Evolutionary conservation across 75 land plant species (phyloP).

Genomic region (Gnetum montanum): DNA sequence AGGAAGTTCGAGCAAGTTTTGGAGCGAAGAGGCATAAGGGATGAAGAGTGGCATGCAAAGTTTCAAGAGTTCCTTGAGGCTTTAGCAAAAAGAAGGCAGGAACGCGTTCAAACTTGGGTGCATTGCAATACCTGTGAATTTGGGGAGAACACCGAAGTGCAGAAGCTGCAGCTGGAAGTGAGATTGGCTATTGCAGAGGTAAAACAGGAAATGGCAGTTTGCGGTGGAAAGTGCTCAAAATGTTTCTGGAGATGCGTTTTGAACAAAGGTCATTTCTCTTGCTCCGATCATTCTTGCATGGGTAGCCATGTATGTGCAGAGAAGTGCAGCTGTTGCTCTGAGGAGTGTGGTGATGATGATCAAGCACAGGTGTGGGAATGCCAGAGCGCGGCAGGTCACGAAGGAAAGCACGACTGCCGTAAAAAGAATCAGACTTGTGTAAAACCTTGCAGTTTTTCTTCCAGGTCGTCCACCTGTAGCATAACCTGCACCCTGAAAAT

Average conservation of each 20-base stretch:
- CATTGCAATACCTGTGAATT: constrained; percentile 13
- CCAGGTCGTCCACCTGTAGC: constrained; percentile 9
- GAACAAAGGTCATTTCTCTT: constrained; percentile 13
- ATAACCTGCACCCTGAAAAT: constrained; percentile 10
- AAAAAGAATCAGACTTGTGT: background rate
- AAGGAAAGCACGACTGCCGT: constrained; percentile 1
- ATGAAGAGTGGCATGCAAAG: constrained; percentile 17
- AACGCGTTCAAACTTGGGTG: constrained; percentile 17
- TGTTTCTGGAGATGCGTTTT: constrained; percentile 23
- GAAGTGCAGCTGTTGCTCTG: constrained; percentile 6
- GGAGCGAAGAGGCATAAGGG: constrained; percentile 6
- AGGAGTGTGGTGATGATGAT: background rate
- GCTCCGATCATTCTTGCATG: constrained; percentile 19
- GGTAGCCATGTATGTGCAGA: constrained; percentile 10
- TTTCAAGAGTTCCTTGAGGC: constrained; percentile 14
- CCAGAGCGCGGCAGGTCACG: constrained; percentile 20
- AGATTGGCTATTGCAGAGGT: constrained; percentile 9
- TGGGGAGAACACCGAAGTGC: constrained; percentile 15
- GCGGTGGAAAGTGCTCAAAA: constrained; percentile 17
- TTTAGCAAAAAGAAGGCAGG: constrained; percentile 15
- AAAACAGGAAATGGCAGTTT: constrained; percentile 12
- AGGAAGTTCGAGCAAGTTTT: constrained; percentile 13
- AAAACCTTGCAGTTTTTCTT: constrained; percentile 1
- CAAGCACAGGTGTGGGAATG: constrained; percentile 1
- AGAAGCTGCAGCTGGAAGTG: constrained; percentile 16